Base-by-base conservation (phyloP, 1,284 basidiomycete species). In the Lignosus rhinocerotis region DNA sequence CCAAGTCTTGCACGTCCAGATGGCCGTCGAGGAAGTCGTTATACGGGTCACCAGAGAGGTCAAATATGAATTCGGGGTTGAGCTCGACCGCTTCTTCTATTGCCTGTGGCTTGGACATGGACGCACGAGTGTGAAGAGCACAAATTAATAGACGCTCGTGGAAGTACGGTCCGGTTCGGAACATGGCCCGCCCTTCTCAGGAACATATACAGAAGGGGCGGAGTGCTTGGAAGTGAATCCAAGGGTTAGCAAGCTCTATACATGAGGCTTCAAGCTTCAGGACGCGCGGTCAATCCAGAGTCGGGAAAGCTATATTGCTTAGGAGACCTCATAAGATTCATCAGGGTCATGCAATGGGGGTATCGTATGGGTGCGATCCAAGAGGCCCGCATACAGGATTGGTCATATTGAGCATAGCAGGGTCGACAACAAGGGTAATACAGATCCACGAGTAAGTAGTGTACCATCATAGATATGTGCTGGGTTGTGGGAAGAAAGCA, bases 61-160 rank as follows among this genome's bases (percentile, higher is more conserved):
- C 93, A 69, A 98, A 96, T 32, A 81, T 80, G 70, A 97, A 95
- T 53, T 88, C 86, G 3, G 87, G 87, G 73, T 95, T 83, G 43
- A 97, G 80, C 59, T 83, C 83, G 36, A 82, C 83, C 38, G 85
- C 86, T 53, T 89, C 86, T 43, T 64, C 62, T 33, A 50, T 51
- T 31, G 52, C 54, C 30, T 57, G 59, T 19, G 51, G 46, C 48
- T 64, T 64, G 21, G 62, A 61, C 62, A 64, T 64, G 38, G 55
- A 38, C 45, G 62, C 42, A 53, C 31, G 41, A 59, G 59, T 59
- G 53, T 49, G 53, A 49, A 59, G 39, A 48, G 51, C 17, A 52
- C 54, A 43, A 61, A 64, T 55, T 52, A 59, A 58, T 61, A 51
- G 32, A 25, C 62, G 62, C 62, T 14, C 54, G 11, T 57, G 17